Conservation (phyloP, 2,329 filamentous ascomycete species). For the Fusarium nurragi region DNA sequence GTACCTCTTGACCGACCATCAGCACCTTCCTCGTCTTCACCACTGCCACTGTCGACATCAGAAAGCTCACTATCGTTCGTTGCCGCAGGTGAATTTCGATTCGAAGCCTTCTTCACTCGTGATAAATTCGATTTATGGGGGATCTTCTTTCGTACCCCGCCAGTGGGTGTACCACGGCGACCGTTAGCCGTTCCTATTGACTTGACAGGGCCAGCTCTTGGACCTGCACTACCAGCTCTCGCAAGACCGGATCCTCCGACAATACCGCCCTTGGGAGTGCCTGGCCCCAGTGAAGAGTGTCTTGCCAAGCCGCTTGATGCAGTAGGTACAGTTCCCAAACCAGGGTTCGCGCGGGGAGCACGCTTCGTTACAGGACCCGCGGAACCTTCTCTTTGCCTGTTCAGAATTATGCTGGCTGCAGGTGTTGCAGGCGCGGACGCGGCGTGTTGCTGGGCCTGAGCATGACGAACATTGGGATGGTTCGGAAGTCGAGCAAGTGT, state of each 20-base stretch:
- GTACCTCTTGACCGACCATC: slow-evolving; percentile 48
- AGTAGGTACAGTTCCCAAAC: slow-evolving; percentile 58
- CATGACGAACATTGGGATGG: slow-evolving; percentile 58
- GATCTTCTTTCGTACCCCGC: slow-evolving; percentile 59
- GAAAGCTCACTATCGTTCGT: slow-evolving; percentile 72
- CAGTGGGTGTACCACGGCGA: slow-evolving; percentile 61
- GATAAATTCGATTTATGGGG: slow-evolving; percentile 69
- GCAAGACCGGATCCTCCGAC: slow-evolving; percentile 49
- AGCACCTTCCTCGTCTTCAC: slow-evolving; percentile 59
- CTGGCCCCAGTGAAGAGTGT: slow-evolving; percentile 70
- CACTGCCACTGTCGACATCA: slow-evolving; percentile 67
- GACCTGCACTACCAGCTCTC: slow-evolving; percentile 68
- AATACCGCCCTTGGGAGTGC: slow-evolving; percentile 63
- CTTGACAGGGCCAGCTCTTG: slow-evolving; percentile 61
- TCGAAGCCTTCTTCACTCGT: slow-evolving; percentile 67
- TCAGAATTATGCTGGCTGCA: slow-evolving; percentile 68
- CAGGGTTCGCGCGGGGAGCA: slow-evolving; percentile 59
- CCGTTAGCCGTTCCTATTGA: slow-evolving; percentile 50
- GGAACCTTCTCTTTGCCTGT: slow-evolving; percentile 67
- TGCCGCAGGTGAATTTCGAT: slow-evolving; percentile 70
- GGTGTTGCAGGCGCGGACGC: slow-evolving; percentile 69
- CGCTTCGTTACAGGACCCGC: slow-evolving; percentile 68
- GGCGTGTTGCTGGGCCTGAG: slow-evolving; percentile 61
- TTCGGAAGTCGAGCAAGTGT: slow-evolving; percentile 55
- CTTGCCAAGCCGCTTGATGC: slow-evolving; percentile 68